Evolutionary conservation across 352 stramenopile species (phyloP).

Genomic region (Ophiocytium majus): DNA sequence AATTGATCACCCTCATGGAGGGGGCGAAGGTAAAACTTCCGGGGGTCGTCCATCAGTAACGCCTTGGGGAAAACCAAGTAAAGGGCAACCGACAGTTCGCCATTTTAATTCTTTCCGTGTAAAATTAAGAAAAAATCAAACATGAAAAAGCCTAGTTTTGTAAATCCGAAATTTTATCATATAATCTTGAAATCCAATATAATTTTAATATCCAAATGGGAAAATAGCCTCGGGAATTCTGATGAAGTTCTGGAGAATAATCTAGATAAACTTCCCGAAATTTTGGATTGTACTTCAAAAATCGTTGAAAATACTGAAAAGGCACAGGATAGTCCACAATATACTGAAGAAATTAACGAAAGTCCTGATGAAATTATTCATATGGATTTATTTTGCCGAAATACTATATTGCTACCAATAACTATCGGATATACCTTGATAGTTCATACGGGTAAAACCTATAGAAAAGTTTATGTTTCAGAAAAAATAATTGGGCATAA

Average conservation of each 20-base stretch:
- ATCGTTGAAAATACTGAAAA: too few species aligned
- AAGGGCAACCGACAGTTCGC: slow-evolving; percentile 12
- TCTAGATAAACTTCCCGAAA: too few species aligned
- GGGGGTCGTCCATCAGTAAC: slow-evolving; percentile 23
- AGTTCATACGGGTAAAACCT: not conserved
- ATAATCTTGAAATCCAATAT: too few species aligned
- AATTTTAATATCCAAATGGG: too few species aligned
- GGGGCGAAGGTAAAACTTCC: slow-evolving; percentile 58
- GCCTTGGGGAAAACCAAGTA: slow-evolving; percentile 25
- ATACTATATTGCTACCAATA: not conserved
- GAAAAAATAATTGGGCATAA: not conserved
- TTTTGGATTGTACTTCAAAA: too few species aligned
- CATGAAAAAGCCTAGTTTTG: not conserved
- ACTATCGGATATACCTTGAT: not conserved
- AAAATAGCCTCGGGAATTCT: too few species aligned
- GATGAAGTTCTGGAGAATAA: too few species aligned
- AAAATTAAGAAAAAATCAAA: slow-evolving; percentile 18
- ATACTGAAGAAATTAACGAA: too few species aligned
- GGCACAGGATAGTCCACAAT: too few species aligned
- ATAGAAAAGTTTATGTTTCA: not conserved
- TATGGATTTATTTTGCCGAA: not conserved
- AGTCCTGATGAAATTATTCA: not conserved
- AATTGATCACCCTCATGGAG: slow-evolving; percentile 63
- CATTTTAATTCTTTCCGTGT: not conserved
- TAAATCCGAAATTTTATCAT: not conserved